These are phyloP conservation scores for Mortierella sp. DNA, from an alignment of 371 early-diverging fungal genomes.

Conservation along the genomic window DNA sequence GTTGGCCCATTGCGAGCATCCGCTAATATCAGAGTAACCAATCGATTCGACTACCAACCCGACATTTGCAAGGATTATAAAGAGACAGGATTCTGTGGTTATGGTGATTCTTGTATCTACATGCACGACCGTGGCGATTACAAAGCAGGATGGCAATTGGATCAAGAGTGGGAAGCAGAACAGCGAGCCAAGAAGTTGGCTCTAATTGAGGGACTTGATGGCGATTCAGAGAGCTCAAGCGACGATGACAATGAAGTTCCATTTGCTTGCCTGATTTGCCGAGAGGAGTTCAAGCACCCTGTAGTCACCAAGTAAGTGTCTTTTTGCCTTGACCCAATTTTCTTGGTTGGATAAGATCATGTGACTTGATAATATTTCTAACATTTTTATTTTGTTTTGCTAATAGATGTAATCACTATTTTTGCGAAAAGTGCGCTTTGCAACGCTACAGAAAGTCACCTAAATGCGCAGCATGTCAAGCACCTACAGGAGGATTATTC, in stretches of 20 bases:
- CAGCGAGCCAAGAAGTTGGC: conserved; percentile 71
- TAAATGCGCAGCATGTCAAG: conserved; percentile 94
- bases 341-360: too few species aligned
- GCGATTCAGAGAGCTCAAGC: conserved; percentile 67
- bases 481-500: conserved; percentile 90
- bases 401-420: conserved; percentile 89
- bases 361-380: background rate
- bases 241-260: conserved; percentile 84
- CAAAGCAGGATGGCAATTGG: conserved; percentile 96
- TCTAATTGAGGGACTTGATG: conserved; percentile 60
- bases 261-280: conserved; percentile 95
- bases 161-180: conserved; percentile 94
- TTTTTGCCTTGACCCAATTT: too few species aligned
- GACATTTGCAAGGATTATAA: conserved; percentile 99
- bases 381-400: conserved; percentile 1
- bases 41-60: conserved; percentile 96
- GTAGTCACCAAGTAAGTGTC: conserved; percentile 83
- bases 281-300: conserved; percentile 87
- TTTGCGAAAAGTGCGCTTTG: conserved; percentile 96
- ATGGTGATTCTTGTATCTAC: conserved; percentile 97
- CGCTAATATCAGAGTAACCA: conserved; percentile 87
- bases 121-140: conserved; percentile 98
- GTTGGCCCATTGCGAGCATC: conserved; percentile 91
- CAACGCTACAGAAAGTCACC: conserved; percentile 81
- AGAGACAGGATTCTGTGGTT: conserved; percentile 95